Conservation (phyloP, 192 early-diverging fungal species). For the Entomortierella lignicola region DNA sequence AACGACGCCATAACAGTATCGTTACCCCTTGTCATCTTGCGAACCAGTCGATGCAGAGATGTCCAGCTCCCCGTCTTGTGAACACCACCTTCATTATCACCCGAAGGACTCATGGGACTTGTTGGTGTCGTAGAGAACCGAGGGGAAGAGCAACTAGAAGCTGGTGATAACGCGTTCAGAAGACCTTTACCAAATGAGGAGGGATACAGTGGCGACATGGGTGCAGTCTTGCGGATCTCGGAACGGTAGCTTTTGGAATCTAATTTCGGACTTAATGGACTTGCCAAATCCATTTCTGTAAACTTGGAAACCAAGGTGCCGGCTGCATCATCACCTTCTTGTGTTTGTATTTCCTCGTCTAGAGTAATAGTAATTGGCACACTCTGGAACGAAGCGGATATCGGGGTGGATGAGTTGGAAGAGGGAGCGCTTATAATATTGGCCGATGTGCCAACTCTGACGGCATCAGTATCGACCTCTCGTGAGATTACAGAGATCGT, state of each 20-base stretch:
- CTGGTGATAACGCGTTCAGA: neutral
- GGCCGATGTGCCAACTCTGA: too few relatives aligned
- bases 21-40: constrained; percentile 19
- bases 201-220: constrained; percentile 3
- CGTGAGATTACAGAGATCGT: too few relatives aligned
- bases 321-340: too few relatives aligned
- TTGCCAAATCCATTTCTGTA: neutral
- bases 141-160: neutral
- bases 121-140: neutral
- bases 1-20: neutral
- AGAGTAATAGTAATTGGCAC: too few relatives aligned
- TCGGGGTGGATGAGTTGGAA: too few relatives aligned
- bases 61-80: constrained; percentile 13
- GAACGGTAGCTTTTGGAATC: too few relatives aligned
- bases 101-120: neutral
- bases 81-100: neutral
- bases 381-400: too few relatives aligned
- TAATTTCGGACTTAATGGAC: neutral
- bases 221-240: constrained; percentile 30
- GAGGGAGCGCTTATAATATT: too few relatives aligned
- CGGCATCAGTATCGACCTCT: too few relatives aligned
- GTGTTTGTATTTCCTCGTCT: too few relatives aligned
- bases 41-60: constrained; percentile 21
- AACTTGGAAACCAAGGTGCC: neutral
- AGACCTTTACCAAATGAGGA: too few relatives aligned